These are phyloP conservation scores for Fusarium devonianum DNA, from an alignment of 2,329 filamentous ascomycete species.

Conservation along the genomic window DNA sequence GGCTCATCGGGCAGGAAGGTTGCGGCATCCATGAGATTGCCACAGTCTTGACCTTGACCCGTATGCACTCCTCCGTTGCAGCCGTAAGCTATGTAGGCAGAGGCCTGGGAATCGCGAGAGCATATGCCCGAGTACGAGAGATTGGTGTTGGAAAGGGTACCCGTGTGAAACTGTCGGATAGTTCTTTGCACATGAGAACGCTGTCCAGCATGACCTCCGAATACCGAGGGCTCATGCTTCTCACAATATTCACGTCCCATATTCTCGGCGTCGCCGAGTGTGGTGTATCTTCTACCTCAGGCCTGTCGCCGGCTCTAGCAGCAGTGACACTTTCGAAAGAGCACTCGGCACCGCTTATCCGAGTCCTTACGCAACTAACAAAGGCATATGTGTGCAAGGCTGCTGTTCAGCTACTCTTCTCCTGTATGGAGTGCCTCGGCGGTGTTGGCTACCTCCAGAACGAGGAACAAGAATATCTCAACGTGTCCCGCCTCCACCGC, in stretches of 20 bases:
- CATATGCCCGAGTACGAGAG: slow-evolving; percentile 64
- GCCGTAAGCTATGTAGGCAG: slow-evolving; percentile 62
- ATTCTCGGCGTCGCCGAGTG: slow-evolving; percentile 64
- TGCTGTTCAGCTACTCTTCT: slow-evolving; percentile 58
- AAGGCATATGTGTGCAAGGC: slow-evolving; percentile 65
- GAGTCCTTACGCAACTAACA: slow-evolving; percentile 65
- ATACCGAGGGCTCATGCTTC: slow-evolving; percentile 64
- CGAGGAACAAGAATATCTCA: slow-evolving; percentile 67
- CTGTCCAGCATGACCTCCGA: slow-evolving; percentile 63
- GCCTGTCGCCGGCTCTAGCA: slow-evolving; percentile 31
- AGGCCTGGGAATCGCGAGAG: slow-evolving; percentile 63
- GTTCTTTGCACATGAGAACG: slow-evolving; percentile 64
- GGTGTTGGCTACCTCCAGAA: slow-evolving; percentile 73
- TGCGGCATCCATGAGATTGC: slow-evolving; percentile 72
- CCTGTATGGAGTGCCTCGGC: slow-evolving; percentile 70
- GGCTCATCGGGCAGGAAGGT: slow-evolving; percentile 72
- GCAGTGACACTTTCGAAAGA: slow-evolving; percentile 46
- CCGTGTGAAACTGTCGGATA: slow-evolving; percentile 58
- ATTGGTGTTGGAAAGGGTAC: slow-evolving; percentile 54
- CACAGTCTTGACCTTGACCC: slow-evolving; percentile 72
- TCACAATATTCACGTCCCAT: slow-evolving; percentile 61
- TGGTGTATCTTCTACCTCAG: slow-evolving; percentile 23
- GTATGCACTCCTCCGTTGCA: slow-evolving; percentile 63
- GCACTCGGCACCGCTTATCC: slow-evolving; percentile 55
- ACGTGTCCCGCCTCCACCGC: slow-evolving; percentile 70